Base-by-base conservation (phyloP, 257 asterid genomes). In the Gardenia jasminoides region DNA sequence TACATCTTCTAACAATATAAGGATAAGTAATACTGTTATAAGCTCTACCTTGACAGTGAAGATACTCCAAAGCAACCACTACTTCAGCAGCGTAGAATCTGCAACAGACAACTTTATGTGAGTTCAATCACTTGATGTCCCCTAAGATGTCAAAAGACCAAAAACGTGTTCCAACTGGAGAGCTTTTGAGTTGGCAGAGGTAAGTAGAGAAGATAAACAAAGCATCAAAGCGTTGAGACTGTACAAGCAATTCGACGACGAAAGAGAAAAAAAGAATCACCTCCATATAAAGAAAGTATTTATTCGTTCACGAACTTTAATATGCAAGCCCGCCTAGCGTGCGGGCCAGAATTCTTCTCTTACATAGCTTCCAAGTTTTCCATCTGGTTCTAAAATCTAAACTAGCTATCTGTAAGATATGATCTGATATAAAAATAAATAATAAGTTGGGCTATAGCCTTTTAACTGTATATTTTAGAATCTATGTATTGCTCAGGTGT, bases 81-180 rank as follows among this genome's bases (percentile, higher is more conserved):
- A 96, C 98, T 87, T 96, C 97, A 74, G 97, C 93, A 48, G 97
- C 98, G 79, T 90, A 96, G 89, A 93, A 96, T 87, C 99, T 96
- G 79, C 80, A 50, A 72, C 47, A 71, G 62, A 48, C 10, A 75
- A 77, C 17, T 20, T 30, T 17, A 61, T 75, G 46, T 85, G 74
- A 85, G 80, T 64, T 76, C 41, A 70, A 31, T 72, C 65, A 75
- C 64, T 50, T 67, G 11, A 36, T 61, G 67, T 62, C 67, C 0
- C 0, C 15, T 62, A 26, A 62, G 67, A 62, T 26, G 31, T n/a
- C 67, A 10, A 62, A 62, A 13, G n/a, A 1, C 10, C 10, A n/a
- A 62, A 10, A 10, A 12, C 2, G 1, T 17, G 24, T 54, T 5
- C 7, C 13, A n/a, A 59, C 15, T 59, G 66, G 12, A 58, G 24